Base-by-base conservation (phyloP, 2,329 filamentous ascomycete genomes). In the Clarireedia monteithiana region DNA sequence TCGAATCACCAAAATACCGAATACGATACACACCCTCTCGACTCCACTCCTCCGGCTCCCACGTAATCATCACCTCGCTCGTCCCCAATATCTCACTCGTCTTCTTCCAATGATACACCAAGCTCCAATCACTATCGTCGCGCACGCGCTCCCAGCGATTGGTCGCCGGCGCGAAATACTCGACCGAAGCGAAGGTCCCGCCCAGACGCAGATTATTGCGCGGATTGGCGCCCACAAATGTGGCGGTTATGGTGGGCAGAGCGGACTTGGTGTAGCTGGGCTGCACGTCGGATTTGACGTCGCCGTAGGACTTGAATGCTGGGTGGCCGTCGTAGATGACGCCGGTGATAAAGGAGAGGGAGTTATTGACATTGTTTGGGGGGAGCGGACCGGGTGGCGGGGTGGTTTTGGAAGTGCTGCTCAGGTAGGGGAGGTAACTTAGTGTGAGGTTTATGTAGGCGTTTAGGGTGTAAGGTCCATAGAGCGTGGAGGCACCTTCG, bases 401-500 rank as follows among this genome's bases (percentile, higher is more conserved):
- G 64, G 77, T 66, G 62, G 73, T 56, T 63, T 70, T 67, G 59
- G 73, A 70, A 47, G 74, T 74, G 54, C 74, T 73, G 10, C 76
- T 75, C 3, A 95, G 80, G 68, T 85, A 86, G 15, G 77, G 78
- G 3, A 94, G 80, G 68, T 86, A 83, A 0, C 77, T 80, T n/a
- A 91, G 75, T 0, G 89, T 91, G 45, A 92, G 77, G 70, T 95
- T 91, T 73, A 96, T 88, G 73, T 94, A 94, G 0, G 91, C 92
- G 38, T 87, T 82, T 10, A 96, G 79, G 0, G 90, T 89, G 70
- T 91, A 83, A 2, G 81, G 87, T 0, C 92, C 92, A 69, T 88
- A 94, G 2, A 97, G 81, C 0, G 92, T 97, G 6, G 88, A 92
- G 0, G 89, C 92, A n/a, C 91, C 92, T 73, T 97, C 92, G 72